Conservation (phyloP, 1,284 basidiomycete species). For the Leccinum huronense region DNA sequence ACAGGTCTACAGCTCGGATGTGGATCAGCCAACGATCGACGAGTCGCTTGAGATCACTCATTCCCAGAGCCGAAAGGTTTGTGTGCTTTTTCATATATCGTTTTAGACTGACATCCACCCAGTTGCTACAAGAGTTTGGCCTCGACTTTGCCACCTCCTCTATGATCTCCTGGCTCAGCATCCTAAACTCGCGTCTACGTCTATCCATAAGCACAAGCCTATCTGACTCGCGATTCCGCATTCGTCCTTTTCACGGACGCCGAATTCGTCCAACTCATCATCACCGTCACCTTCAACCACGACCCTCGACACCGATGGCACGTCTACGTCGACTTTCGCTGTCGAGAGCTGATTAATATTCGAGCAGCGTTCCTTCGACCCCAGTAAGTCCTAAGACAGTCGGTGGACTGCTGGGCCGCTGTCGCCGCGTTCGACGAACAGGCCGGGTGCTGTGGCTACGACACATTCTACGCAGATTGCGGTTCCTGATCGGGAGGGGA, state of each 20-base stretch:
- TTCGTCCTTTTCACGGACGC: slow-evolving; percentile 31
- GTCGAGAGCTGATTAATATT: slow-evolving; percentile 15
- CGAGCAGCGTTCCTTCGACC: slow-evolving; percentile 15
- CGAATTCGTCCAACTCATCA: slow-evolving; percentile 27
- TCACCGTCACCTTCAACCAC: slow-evolving; percentile 25
- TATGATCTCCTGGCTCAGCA: slow-evolving; percentile 63
- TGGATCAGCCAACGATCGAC: slow-evolving; percentile 64
- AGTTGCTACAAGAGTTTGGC: slow-evolving; percentile 89
- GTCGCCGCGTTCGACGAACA: slow-evolving; percentile 61
- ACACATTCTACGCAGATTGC: slow-evolving; percentile 47
- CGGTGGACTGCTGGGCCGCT: slow-evolving; percentile 39
- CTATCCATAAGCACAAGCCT: slow-evolving; percentile 21
- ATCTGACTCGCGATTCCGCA: slow-evolving; percentile 27
- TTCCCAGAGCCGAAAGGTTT: slow-evolving; percentile 77
- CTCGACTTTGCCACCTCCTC: slow-evolving; percentile 87
- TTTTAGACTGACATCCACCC: slow-evolving; percentile 1
- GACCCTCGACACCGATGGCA: slow-evolving; percentile 17
- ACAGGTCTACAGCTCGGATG: slow-evolving; percentile 86
- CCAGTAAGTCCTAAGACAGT: slow-evolving; percentile 29
- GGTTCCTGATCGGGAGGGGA: slow-evolving; percentile 52
- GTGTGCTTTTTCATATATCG: slow-evolving; percentile 16
- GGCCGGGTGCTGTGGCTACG: slow-evolving; percentile 50
- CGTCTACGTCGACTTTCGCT: slow-evolving; percentile 24
- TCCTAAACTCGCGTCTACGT: slow-evolving; percentile 37
- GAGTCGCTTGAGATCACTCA: slow-evolving; percentile 77